Conservation (phyloP, 768 basidiomycete genomes). For the Cyclocybe aegerita region DNA sequence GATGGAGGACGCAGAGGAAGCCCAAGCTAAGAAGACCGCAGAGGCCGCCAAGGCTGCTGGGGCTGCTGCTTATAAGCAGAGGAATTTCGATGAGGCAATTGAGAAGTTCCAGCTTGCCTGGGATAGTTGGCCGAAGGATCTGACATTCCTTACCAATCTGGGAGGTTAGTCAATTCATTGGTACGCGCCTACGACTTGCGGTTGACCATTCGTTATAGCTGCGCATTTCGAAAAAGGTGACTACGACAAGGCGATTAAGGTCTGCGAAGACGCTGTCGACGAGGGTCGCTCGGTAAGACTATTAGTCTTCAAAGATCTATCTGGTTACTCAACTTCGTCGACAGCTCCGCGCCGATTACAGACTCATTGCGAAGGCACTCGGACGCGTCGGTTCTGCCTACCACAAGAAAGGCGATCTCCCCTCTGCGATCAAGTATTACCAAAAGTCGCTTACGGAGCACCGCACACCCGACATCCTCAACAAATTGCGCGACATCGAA, state of each 20-base stretch:
- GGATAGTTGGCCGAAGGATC: conserved; percentile 91
- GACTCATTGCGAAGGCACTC: conserved; percentile 91
- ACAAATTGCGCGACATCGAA: conserved; percentile 86
- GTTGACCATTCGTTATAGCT: conserved; percentile 44
- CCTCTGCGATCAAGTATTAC: conserved; percentile 84
- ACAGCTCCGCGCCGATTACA: conserved; percentile 89
- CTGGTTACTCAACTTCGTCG: not conserved
- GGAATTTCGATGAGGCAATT: conserved; percentile 77
- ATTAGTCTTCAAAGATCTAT: not conserved
- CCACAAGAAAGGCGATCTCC: conserved; percentile 73
- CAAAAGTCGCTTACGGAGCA: conserved; percentile 95
- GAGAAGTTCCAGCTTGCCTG: conserved; percentile 83
- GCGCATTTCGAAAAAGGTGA: conserved; percentile 94
- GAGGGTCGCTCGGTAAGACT: conserved; percentile 75
- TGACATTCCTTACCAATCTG: conserved; percentile 91
- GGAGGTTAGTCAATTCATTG: conserved; percentile 49
- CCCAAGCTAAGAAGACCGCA: conserved; percentile 73
- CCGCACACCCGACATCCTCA: conserved; percentile 89
- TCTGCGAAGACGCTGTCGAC: conserved; percentile 94
- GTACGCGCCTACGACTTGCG: not conserved
- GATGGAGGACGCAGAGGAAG: conserved; percentile 70
- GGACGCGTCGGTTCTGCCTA: conserved; percentile 89
- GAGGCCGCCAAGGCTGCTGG: conserved; percentile 80
- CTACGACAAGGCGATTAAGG: conserved; percentile 87
- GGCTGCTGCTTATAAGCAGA: conserved; percentile 80